phyloP scores from a whole-genome alignment of 2,329 filamentous ascomycete genomes.

The Botrytis byssoidea region DNA sequence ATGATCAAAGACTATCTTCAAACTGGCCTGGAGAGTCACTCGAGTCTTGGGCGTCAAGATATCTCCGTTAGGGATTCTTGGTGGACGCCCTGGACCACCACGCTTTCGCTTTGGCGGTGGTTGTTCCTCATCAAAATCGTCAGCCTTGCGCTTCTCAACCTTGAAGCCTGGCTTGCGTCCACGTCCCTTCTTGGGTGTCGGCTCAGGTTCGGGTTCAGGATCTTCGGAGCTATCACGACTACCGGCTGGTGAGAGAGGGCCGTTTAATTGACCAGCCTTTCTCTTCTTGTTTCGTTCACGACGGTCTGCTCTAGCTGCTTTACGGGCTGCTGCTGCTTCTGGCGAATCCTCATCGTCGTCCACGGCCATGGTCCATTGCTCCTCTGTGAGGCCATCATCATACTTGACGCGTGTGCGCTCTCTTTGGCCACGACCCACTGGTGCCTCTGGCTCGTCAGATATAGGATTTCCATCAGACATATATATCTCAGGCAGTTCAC shows the following conservation, averaged over 20 bases:
- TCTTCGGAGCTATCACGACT: slow-evolving; percentile 84
- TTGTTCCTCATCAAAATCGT: slow-evolving; percentile 68
- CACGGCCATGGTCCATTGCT: slow-evolving; percentile 98
- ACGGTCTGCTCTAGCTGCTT: slow-evolving; percentile 79
- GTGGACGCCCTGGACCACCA: slow-evolving; percentile 68
- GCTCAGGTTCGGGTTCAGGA: slow-evolving; percentile 49
- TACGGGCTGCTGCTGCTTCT: slow-evolving; percentile 87
- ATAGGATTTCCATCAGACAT: slow-evolving; percentile 80
- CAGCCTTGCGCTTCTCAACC: slow-evolving; percentile 82
- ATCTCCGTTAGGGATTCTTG: slow-evolving; percentile 50
- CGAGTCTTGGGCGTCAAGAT: slow-evolving; percentile 69
- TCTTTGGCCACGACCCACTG: slow-evolving; percentile 83
- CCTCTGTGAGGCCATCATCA: slow-evolving; percentile 95
- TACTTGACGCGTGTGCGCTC: slow-evolving; percentile 94
- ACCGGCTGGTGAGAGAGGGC: slow-evolving; percentile 59
- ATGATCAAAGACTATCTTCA: slow-evolving; percentile 74
- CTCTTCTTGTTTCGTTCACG: slow-evolving; percentile 74
- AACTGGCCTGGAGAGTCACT: slow-evolving; percentile 72
- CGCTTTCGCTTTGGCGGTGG: slow-evolving; percentile 77
- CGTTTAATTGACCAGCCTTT: slow-evolving; percentile 42
- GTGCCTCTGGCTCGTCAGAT: slow-evolving; percentile 74
- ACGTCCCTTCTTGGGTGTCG: slow-evolving; percentile 74
- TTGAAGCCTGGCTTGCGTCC: slow-evolving; percentile 69
- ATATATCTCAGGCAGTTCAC: slow-evolving; percentile 92
- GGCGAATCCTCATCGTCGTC: slow-evolving; percentile 95